Base-by-base conservation (phyloP, 768 basidiomycete species). In the Phylloporus arenicola region DNA sequence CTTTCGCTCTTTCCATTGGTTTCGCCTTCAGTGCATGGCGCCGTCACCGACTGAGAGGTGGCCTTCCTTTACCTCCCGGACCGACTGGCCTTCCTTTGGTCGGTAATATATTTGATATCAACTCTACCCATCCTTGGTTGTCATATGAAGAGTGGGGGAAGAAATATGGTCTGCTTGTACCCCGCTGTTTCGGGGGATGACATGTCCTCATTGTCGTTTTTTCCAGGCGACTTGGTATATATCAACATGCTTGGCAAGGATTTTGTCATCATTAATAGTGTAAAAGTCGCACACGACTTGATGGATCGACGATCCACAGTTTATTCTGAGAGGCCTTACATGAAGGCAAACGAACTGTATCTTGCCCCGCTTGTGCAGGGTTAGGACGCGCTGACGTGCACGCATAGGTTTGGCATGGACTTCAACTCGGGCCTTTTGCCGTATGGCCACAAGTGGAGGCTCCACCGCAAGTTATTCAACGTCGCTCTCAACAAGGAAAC, bases 21-120 rank as follows among this genome's bases (percentile, higher is more conserved):
- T 16, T 53, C 7, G 31, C 19, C 14, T 22, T 65, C 42, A 43
- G 33, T 8, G 27, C 2, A 4, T 68, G 64, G 65, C 43, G 53
- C 38, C 35, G 45, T 25, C 35, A 38, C 22, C 51, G 43, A 24
- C 45, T 42, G 40, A 53, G 57, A 37, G 27, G 38, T 12, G 59
- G 62, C 3, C 48, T 59, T 42, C 62, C 72, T 8, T 69, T 79
- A 14, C 76, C 75, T 30, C 77, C 75, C 16, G 82, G 81, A 13
- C 82, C 82, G 0, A 72, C 65, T 46, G 75, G 75, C 38, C 65
- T 82, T 34, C 69, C 68, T 2, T 45, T 70, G 22, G 29, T 67
- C 4, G 69, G 68, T 2, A 63, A 50, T 37, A 13, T 50, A 7
- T 43, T 62, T 14, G 53, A 61, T 25, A 10, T 71, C 39, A 41